Evolutionary conservation across 306 rosid species (phyloP), one percentile per base, ranked within the genome.

Genomic region (Vigna nakashimae): DNA sequence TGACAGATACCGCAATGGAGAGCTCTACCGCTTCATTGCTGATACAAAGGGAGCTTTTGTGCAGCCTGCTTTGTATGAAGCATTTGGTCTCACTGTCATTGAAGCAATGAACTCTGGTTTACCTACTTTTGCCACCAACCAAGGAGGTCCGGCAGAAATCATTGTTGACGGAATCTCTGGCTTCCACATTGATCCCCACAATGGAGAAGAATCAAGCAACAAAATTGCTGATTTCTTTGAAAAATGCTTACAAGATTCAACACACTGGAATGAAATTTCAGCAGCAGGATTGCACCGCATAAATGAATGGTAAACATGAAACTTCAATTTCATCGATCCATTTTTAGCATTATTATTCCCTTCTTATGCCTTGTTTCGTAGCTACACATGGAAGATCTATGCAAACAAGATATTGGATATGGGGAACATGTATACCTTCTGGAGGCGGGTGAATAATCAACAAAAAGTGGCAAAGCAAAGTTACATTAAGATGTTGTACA

Each of bases 31-130:
- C 13, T 90, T 83, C 59, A 84, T 94, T 60, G 97, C 98, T 1
- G 97, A 94, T 71, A 86, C 93, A n/a, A 90, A 83, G 81, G 98
- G 98, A 81, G 98, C 94, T 40, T 94, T 94, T 77, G 98, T 94
- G 66, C 98, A 91, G 75, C 98, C 98, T 79, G 96, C 98, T 36
- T 79, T 91, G 12, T 94, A 90, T 80, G 98, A 94, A 86, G 97
- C 98, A 62, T 94, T 94, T 58, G 98, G 97, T 43, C 89, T 94
- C 6, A 94, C 98, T 14, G 97, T 94, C 82, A 94, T 94, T 53
- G 98, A 91, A 87, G 98, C 98, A 55, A 94, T 94, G 98, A 94
- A 94, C 85, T 90, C 93, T 74, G 98, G 97, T 50, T 80, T 94
- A 60, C 98, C 98, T 15, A 91, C 94, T 45, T 94, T 94, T 82